Conservation (phyloP, 306 rosid genomes). For the Gynostemma pentaphyllum region DNA sequence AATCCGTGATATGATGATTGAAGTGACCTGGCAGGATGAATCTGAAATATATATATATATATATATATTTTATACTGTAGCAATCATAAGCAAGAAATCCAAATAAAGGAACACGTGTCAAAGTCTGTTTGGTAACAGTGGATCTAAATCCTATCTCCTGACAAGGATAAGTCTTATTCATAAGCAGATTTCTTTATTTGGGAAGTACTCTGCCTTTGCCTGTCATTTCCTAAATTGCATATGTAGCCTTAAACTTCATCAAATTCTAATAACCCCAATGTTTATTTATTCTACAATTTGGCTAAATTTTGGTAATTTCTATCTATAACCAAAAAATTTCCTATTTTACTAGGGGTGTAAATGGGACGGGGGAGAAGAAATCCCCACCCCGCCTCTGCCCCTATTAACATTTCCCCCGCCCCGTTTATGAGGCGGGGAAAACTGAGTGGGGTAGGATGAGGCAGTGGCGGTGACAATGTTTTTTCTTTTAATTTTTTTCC, state of each 20-base stretch:
- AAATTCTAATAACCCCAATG: background rate
- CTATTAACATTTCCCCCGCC: no score
- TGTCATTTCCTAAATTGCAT: background rate
- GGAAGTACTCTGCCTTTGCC: background rate
- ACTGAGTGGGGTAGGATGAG: no score
- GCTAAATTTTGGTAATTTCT: background rate
- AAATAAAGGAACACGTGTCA: background rate
- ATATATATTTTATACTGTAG: background rate
- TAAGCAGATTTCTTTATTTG: background rate
- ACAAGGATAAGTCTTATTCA: background rate
- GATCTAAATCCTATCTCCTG: background rate
- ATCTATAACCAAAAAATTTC: background rate
- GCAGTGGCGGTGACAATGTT: no score
- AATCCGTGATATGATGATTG: conserved; percentile 2
- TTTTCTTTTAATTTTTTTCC: no score
- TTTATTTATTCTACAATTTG: background rate
- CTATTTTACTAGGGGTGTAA: no score
- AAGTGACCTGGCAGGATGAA: conserved; percentile 5
- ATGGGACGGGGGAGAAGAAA: no score
- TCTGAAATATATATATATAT: no score
- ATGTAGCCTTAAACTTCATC: background rate
- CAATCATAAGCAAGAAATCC: background rate
- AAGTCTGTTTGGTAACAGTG: background rate
- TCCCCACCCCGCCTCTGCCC: no score
- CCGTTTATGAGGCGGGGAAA: no score